Base-by-base conservation (phyloP, 352 stramenopile species). In the Phytophthora tentaculata region DNA sequence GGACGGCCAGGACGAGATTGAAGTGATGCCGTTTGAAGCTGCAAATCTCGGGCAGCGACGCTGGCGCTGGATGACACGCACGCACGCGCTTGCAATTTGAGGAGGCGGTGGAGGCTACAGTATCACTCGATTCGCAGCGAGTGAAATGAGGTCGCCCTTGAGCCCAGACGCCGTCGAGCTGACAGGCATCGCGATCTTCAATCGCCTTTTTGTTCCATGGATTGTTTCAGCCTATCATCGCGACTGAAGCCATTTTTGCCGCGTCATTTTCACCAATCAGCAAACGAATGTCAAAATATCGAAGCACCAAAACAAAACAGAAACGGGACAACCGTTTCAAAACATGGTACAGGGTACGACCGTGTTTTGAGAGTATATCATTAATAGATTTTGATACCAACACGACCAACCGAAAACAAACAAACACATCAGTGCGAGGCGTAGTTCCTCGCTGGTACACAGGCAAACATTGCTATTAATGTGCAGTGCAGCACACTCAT, bases 121-220 rank as follows among this genome's bases (percentile, higher is more conserved):
- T 43, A 6, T 2, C 35, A 9, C 12, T 43, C 35, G 35, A 43
- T 43, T 14, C 3, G 35, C 19, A 19, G 10, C 51, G 51, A 32
- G 26, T 56, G 28, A 58, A 49, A 48, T 39, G 50, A 56, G 28
- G 24, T 35, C 16, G n/a, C n/a, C n/a, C n/a, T n/a, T n/a, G 20
- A 32, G 17, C 32, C 9, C 43, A 20, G n/a, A n/a, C n/a, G 19
- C 5, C 13, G 35, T n/a, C 35, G 35, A 19, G 14, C 13, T 43
- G 35, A 43, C 1, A 43, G 3, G 12, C 35, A 43, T n/a, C 7
- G 64, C 68, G 69, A 77, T 77, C 69, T 77, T 77, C 58, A 66
- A 71, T 67, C 23, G 12, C 54, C 49, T 26, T 54, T 65, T 69
- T 69, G 56, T 71, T 73, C 64, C 59, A 64, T 22, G 39, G 43